Percentiles rank a stretch among this genome's conserved stretches.
These are phyloP conservation scores for Ceratocystis cacaofunesta DNA, from an alignment of 2,329 filamentous ascomycete genomes.

Conservation along the genomic window DNA sequence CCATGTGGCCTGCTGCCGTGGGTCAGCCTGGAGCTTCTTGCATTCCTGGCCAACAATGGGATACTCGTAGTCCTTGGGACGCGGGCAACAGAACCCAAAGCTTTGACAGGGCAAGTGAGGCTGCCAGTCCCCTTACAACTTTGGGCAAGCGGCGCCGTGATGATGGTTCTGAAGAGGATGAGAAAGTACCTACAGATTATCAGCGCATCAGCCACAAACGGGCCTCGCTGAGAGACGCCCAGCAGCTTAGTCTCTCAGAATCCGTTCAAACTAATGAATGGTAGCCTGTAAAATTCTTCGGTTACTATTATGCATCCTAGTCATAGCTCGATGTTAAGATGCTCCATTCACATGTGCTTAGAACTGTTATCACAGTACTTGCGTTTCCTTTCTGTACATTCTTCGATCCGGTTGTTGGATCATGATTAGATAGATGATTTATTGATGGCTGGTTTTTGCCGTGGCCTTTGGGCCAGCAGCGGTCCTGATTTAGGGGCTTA, in stretches of 20 bases:
- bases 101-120: conserved; percentile 9
- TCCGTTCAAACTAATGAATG: conserved; percentile 1
- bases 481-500: background rate
- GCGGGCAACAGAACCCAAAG: conserved; percentile 6
- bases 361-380: background rate
- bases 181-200: conserved; percentile 6
- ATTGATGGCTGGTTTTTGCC: background rate
- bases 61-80: conserved; percentile 11
- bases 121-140: conserved; percentile 5
- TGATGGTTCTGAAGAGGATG: conserved; percentile 9
- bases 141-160: conserved; percentile 15
- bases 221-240: background rate
- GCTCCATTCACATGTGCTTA: background rate
- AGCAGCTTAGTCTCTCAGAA: background rate
- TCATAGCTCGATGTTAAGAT: background rate
- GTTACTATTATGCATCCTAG: background rate
- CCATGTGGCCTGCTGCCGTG: conserved; percentile 8
- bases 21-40: background rate
- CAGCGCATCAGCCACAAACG: conserved; percentile 10
- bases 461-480: background rate
- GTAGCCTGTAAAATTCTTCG: background rate
- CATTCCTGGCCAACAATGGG: conserved; percentile 1
- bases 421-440: background rate
- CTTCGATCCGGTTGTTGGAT: background rate
- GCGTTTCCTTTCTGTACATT: background rate